These are phyloP conservation scores for Fusarium incarnatum DNA, from an alignment of 2,329 filamentous ascomycete species.

Conservation along the genomic window DNA sequence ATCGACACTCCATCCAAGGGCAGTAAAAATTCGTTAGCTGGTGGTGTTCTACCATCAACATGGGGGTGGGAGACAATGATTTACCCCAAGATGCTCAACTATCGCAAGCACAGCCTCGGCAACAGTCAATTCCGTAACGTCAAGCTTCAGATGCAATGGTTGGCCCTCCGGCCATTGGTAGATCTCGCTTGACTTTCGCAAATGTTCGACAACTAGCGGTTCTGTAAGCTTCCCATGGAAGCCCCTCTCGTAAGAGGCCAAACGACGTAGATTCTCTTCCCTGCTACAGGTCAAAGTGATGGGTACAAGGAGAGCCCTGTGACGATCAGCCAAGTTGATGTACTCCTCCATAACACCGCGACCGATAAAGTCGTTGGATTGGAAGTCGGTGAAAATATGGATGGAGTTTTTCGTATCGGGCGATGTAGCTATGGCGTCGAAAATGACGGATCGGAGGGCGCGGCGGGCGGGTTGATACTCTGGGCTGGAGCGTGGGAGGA, in stretches of 20 bases:
- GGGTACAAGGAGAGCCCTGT: not conserved
- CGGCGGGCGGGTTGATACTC: not conserved
- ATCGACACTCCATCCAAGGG: too few relatives aligned
- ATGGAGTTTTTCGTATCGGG: not conserved
- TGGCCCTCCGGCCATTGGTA: not conserved
- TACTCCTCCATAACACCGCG: not conserved
- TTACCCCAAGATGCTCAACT: not conserved
- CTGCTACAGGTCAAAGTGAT: not conserved
- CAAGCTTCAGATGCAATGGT: not conserved
- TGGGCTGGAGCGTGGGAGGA: not conserved
- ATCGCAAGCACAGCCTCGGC: not conserved
- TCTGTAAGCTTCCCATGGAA: not conserved
- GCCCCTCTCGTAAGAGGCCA: not conserved
- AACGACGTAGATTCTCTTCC: not conserved
- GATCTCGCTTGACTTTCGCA: not conserved
- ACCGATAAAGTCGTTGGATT: not conserved
- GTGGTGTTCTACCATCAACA: too few relatives aligned
- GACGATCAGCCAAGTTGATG: not conserved
- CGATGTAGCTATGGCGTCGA: not conserved
- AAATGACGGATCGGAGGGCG: not conserved
- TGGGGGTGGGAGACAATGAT: too few relatives aligned
- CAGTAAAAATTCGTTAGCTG: too few relatives aligned
- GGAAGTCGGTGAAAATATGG: not conserved
- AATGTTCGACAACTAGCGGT: not conserved
- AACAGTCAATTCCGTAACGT: not conserved